These are phyloP conservation scores for Coniferiporia sulphurascens DNA, from an alignment of 1,284 basidiomycete genomes.

Conservation along the genomic window DNA sequence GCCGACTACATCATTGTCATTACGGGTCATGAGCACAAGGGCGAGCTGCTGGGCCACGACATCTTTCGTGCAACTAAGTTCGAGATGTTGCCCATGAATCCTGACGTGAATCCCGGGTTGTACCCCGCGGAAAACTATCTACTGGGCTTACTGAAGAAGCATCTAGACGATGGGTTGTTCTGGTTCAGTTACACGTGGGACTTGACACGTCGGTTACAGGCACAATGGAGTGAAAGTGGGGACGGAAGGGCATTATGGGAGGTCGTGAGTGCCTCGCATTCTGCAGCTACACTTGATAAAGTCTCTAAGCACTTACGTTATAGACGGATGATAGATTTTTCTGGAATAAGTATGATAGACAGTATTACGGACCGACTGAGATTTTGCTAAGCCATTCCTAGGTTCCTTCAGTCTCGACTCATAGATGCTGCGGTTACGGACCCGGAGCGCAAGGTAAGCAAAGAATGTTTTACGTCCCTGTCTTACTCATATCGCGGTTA, in stretches of 20 bases:
- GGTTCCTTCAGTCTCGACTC: constrained; percentile 68
- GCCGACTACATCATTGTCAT: constrained; percentile 93
- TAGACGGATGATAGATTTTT: constrained; percentile 96
- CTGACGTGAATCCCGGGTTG: constrained; percentile 60
- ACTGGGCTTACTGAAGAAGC: constrained; percentile 81
- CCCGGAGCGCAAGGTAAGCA: constrained; percentile 56
- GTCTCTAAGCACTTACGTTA: constrained; percentile 18
- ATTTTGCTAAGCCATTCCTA: constrained; percentile 26
- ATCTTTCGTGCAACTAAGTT: constrained; percentile 91
- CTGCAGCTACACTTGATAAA: constrained; percentile 15
- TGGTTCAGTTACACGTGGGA: constrained; percentile 93
- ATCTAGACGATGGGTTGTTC: constrained; percentile 77
- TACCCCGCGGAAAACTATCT: constrained; percentile 89
- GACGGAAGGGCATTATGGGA: constrained; percentile 66
- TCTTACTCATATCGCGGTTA: background rate
- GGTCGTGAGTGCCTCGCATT: constrained; percentile 41
- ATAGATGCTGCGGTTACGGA: constrained; percentile 56
- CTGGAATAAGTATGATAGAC: constrained; percentile 81
- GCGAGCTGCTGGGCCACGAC: constrained; percentile 78
- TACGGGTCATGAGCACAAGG: constrained; percentile 78
- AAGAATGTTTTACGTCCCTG: constrained; percentile 7
- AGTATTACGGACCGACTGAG: constrained; percentile 5
- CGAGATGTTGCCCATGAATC: constrained; percentile 83
- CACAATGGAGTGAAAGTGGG: constrained; percentile 63
- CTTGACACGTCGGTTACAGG: constrained; percentile 84